A percentile compares a stretch with the other conserved stretches of the same genome.
These are phyloP conservation scores for Colletotrichum orbiculare DNA, from an alignment of 2,329 filamentous ascomycete species.

Conservation along the genomic window DNA sequence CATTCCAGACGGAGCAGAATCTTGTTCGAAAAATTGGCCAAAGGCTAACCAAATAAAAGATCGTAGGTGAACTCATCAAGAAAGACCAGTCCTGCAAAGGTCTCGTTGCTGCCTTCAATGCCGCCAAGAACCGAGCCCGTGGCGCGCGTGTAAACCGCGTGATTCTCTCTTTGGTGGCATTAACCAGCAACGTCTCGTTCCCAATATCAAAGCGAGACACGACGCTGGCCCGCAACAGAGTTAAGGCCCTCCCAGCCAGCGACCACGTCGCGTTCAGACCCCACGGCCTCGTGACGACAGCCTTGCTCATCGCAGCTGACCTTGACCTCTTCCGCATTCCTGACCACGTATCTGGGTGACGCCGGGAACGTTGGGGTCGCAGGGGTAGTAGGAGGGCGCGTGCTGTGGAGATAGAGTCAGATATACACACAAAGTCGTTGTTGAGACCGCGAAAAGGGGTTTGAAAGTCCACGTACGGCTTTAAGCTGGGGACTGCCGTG, in stretches of 20 bases:
- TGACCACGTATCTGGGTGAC: conserved; percentile 42
- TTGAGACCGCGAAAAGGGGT: neutral
- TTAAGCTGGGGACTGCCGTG: conserved; percentile 2
- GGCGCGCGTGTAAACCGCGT: neutral
- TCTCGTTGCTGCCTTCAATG: neutral
- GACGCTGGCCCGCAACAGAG: neutral
- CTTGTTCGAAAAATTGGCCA: too few relatives aligned
- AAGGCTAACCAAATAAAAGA: too few relatives aligned
- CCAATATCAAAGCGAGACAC: neutral
- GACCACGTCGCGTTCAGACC: conserved; percentile 21
- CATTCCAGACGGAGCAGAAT: too few relatives aligned
- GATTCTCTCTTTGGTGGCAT: neutral
- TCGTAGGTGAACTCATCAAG: neutral
- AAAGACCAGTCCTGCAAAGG: neutral
- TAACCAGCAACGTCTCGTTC: neutral
- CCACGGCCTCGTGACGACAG: conserved; percentile 32
- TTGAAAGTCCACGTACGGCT: too few relatives aligned
- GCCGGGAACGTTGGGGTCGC: conserved; percentile 1
- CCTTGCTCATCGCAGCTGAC: conserved; percentile 42
- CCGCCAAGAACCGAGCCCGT: neutral
- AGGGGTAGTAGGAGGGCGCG: conserved; percentile 11
- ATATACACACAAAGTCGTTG: neutral
- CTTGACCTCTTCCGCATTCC: conserved; percentile 42
- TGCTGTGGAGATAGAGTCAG: neutral
- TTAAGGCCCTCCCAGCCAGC: neutral